phyloP scores from a whole-genome alignment of 495 filamentous ascomycete genomes.

The Choiromyces venosus region DNA sequence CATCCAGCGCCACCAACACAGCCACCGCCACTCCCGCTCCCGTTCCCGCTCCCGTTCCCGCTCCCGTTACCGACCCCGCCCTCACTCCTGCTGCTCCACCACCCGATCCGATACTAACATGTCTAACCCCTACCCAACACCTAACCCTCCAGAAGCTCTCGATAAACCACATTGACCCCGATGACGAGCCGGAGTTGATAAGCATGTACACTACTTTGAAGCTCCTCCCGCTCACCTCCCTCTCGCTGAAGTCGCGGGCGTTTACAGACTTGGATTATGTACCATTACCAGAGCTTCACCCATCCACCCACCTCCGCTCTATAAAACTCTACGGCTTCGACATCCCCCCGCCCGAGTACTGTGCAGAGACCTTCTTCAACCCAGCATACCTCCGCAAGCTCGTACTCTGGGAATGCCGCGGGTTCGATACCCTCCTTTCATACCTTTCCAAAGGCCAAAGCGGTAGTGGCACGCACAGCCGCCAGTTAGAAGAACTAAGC shows the following conservation, averaged over 20 bases:
- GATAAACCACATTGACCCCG: background rate
- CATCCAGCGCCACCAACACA: background rate
- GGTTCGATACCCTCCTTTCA: slow-evolving; percentile 1
- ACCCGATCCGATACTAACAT: background rate
- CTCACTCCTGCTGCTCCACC: background rate
- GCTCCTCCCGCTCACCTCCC: background rate
- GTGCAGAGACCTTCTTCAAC: background rate
- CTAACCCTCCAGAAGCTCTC: background rate
- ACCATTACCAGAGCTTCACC: background rate
- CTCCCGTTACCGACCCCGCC: background rate
- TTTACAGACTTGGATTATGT: background rate
- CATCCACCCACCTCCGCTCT: background rate
- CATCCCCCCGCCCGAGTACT: background rate
- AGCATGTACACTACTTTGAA: background rate
- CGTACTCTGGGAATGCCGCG: background rate
- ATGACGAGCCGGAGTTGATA: background rate
- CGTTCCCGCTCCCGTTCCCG: background rate
- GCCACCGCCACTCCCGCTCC: background rate
- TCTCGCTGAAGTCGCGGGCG: background rate
- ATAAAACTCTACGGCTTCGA: background rate
- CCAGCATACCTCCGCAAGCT: background rate
- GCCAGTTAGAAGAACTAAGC: background rate
- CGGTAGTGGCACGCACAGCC: background rate
- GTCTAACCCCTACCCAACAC: background rate
- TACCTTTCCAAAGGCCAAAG: background rate